Evolutionary conservation across 768 basidiomycete species (phyloP), one percentile per base, ranked within the genome.

Genomic region (Suillus cothurnatus): DNA sequence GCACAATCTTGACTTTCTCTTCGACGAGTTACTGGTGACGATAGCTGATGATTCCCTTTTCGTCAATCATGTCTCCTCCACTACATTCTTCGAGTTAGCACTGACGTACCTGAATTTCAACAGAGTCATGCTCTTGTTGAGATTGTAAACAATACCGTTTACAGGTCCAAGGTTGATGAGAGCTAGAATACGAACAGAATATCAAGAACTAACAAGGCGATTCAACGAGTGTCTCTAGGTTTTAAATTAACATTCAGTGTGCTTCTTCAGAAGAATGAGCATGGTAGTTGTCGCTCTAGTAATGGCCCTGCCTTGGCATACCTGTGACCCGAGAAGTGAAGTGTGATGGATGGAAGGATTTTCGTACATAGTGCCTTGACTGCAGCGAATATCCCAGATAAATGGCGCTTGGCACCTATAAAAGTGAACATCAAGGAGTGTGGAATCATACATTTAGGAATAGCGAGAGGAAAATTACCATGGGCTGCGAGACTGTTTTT

Each of bases 1-100:
- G 47, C n/a, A 47, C 1, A 34, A 61, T 26, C 12, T 68, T 64
- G 39, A 39, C 6, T 8, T 49, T 64, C n/a, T 64, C 66, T 38
- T 69, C 56, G 38, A 62, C 50, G 39, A 73, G 64, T 4, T 64
- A 66, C 36, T 63, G 52, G 38, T 66, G 63, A 23, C 65, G 61
- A 36, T 47, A 21, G 11, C 34, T 59, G 4, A 71, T 6, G 14
- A 26, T 49, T 26, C 23, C 23, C 23, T 7, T 23, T 49, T 23
- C 14, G 7, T 49, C 23, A 15, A 15, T 49, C 23, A 26, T 6
- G 0, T 26, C 23, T 49, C 47, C 6, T 45, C 9, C 12, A 11
- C 45, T 47, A 11, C 9, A n/a, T 45, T n/a, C 43, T 45, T 43
- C 7, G n/a, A 45, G 17, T 23, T 15, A 17, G 23, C 12, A 15